These are phyloP conservation scores for Cryomyces antarcticus DNA, from an alignment of 495 filamentous ascomycete species.

Conservation along the genomic window DNA sequence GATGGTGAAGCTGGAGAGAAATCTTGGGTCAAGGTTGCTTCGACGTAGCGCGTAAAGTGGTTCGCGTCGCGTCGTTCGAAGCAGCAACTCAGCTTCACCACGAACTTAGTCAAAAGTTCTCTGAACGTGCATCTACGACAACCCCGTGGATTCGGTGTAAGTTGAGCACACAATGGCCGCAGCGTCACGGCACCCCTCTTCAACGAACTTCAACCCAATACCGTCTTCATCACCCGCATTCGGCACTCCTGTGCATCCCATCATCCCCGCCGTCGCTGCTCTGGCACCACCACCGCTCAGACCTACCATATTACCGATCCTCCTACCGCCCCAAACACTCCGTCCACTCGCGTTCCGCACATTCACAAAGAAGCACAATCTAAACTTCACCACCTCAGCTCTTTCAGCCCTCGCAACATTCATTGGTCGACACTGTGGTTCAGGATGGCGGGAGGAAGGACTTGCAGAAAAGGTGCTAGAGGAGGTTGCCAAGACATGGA, in stretches of 20 bases:
- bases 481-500: constrained; percentile 79
- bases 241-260: constrained; percentile 58
- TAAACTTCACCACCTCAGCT: constrained; percentile 78
- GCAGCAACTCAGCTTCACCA: too few species aligned
- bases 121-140: too few species aligned
- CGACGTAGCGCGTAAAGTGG: too few species aligned
- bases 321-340: constrained; percentile 69
- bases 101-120: too few species aligned
- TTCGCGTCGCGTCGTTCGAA: too few species aligned
- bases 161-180: too few species aligned
- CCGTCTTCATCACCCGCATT: constrained; percentile 83
- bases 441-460: constrained; percentile 90
- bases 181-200: too few species aligned
- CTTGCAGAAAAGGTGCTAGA: constrained; percentile 81
- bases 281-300: constrained; percentile 31
- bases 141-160: too few species aligned
- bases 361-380: constrained; percentile 91
- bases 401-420: constrained; percentile 69
- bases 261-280: constrained; percentile 32
- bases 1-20: too few species aligned
- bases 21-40: too few species aligned
- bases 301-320: constrained; percentile 65
- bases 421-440: constrained; percentile 80
- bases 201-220: constrained; percentile 35
- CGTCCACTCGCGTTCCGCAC: constrained; percentile 85